Evolutionary conservation across 352 stramenopile species (phyloP), one percentile per base, ranked within the genome.

Genomic region (Phytopythium boreale): DNA sequence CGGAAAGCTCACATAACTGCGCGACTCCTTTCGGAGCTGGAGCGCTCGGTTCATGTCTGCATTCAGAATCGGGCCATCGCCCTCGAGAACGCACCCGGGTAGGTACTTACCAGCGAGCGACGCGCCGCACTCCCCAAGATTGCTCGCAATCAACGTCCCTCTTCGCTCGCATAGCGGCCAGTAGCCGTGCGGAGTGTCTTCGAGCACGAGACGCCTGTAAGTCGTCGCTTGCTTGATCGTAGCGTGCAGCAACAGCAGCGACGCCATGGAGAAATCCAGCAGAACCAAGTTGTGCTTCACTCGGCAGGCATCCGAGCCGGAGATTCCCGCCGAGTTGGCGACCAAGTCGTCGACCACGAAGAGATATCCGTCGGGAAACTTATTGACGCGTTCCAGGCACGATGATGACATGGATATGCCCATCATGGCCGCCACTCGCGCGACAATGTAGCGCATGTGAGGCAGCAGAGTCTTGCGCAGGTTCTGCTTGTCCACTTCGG

Each of bases 201-300:
- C 56, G 15, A 94, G 62, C 20, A 97, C 57, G 17, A 93, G 63
- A 20, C 92, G 75, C 62, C 87, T 79, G 73, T 97, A 98, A 12
- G 81, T 90, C 14, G 77, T 87, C 8, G 77, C 77, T 64, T 95
- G 88, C 43, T 84, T 82, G 26, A 87, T 68, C 24, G 88, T 91
- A 12, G 89, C 90, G 58, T 89, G 75, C 3, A 92, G 63, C 14
- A 95, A 56, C 1, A 98, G 63, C 31, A 96, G 61, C 22, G 89
- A 93, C n/a, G 86, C 90, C 68, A 93, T 84, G 0, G 91, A 92
- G 52, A 97, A 96, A 63, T 97, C 84, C 0, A 96, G 69, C 64
- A 96, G 79, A 2, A 79, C 75, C 19, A 97, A 61, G 66, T 95
- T 96, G 74, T 96, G 87, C 62, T 96, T 96, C 2, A 96, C 71